Base-by-base conservation (phyloP, 2,329 filamentous ascomycete genomes). In the Claviceps sp. region DNA sequence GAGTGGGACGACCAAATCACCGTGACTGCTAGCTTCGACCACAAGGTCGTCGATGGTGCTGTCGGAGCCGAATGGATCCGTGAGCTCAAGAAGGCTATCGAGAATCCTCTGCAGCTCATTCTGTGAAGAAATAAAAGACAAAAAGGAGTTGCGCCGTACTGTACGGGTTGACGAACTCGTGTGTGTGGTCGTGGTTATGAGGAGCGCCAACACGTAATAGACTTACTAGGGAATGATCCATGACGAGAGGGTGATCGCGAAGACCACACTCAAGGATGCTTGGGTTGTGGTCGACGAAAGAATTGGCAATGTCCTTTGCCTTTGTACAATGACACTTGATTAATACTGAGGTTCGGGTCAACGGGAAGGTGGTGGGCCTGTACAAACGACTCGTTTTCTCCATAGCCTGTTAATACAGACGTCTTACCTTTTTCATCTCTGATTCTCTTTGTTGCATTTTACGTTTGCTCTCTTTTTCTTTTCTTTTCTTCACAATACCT, bases 1-100 rank as follows among this genome's bases (percentile, higher is more conserved):
- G 88, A 88, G 70, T 98, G 88, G 86, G 93, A 98, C 62, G 93
- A 98, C 67, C 90, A 97, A 78, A 96, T 98, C 64, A 81, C 86
- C 56, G 84, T 98, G 54, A 97, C 90, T 40, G 91, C 77, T 64
- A 94, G 87, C 77, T 98, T 98, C 69, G 93, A 98, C 77, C 93
- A 98, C 83, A 95, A 95, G 80, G 90, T 97, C 49, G 84, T 98
- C 13, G 93, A 98, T 67, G 93, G 93, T 57, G 93, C 90, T 42
- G 87, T 97, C 53, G 94, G 93, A 65, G 93, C 85, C 54, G 93
- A 98, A 71, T 98, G 91, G 83, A 88, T 98, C 71, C 83, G 81
- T 70, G 93, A 94, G 76, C 76, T 98, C 70, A 98, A 98, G 86
- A 91, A 90, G 80, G 87, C 89, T 50, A 76, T 98, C 55, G 93